Percentiles rank a stretch among this genome's conserved stretches.
Conservation (phyloP, 2,329 filamentous ascomycete genomes). For the Cordyceps javanica region DNA sequence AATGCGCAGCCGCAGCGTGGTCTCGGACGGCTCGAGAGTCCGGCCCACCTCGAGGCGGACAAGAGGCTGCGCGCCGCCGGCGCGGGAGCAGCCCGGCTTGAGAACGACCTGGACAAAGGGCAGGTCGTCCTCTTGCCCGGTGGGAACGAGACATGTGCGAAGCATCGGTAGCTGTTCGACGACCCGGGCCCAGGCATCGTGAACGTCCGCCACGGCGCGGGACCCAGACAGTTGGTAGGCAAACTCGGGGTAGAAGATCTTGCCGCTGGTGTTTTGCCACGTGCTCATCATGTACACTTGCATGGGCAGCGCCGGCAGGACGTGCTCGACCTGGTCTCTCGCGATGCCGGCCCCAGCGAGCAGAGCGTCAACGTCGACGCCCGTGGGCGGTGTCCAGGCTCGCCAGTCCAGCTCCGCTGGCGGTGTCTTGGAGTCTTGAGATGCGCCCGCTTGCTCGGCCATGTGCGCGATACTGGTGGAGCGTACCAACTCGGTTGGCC, state of each 20-base stretch:
- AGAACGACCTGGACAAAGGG: conserved; percentile 62
- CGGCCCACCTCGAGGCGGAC: conserved; percentile 16
- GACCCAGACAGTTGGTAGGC: conserved; percentile 45
- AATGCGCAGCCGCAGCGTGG: conserved; percentile 50
- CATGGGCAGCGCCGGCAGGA: conserved; percentile 67
- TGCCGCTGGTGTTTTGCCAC: conserved; percentile 63
- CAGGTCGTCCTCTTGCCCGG: conserved; percentile 31
- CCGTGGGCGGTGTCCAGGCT: conserved; percentile 26
- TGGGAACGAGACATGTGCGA: conserved; percentile 59
- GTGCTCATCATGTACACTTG: conserved; percentile 75
- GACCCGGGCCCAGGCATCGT: conserved; percentile 56
- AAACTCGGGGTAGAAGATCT: conserved; percentile 70
- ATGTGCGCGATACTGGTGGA: conserved; percentile 61
- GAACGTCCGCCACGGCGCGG: conserved; percentile 35
- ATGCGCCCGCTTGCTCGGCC: conserved; percentile 28
- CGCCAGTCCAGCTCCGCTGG: neutral
- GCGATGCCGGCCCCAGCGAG: conserved; percentile 36
- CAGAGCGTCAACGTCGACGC: conserved; percentile 33
- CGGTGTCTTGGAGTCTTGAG: neutral
- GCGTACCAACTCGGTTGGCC: conserved; percentile 65
- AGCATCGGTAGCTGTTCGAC: conserved; percentile 55
- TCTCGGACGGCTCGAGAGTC: conserved; percentile 10
- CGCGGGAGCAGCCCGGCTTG: conserved; percentile 11
- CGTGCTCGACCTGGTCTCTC: conserved; percentile 40
- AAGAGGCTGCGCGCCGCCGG: conserved; percentile 17